Percentiles rank a stretch among this genome's conserved stretches.
These are phyloP conservation scores for Penicillium bialowiezense DNA, from an alignment of 495 filamentous ascomycete species.

Conservation along the genomic window DNA sequence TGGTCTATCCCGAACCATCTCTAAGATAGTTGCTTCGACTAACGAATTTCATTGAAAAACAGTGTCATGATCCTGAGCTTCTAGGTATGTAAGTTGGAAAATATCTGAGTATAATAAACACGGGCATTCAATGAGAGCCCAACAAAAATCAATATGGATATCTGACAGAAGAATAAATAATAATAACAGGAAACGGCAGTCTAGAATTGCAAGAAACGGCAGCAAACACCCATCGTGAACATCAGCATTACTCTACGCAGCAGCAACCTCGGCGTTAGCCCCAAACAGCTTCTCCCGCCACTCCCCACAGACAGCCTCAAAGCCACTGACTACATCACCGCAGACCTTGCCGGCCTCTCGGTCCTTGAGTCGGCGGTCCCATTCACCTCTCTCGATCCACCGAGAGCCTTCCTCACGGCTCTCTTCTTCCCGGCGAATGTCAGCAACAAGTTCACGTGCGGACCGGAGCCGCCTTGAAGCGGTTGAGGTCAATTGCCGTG, in stretches of 20 bases:
- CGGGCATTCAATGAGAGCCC: constrained; percentile 3
- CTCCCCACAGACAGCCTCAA: constrained; percentile 77
- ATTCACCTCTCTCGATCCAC: constrained; percentile 77
- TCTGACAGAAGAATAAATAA: constrained; percentile 20
- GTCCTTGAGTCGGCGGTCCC: constrained; percentile 68
- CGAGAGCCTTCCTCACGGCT: constrained; percentile 72
- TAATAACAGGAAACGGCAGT: constrained; percentile 12
- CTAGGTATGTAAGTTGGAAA: constrained; percentile 1
- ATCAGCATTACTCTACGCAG: constrained; percentile 25
- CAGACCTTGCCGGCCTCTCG: constrained; percentile 78
- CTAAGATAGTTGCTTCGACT: too few relatives aligned
- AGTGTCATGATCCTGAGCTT: constrained; percentile 9
- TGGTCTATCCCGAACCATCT: too few relatives aligned
- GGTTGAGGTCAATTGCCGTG: constrained; percentile 76
- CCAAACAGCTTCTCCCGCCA: constrained; percentile 58
- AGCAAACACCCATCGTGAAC: constrained; percentile 7
- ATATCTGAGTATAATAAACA: constrained; percentile 11
- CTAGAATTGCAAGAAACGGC: constrained; percentile 2
- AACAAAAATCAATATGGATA: constrained; percentile 21
- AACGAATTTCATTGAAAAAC: too few relatives aligned
- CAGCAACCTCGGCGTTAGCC: constrained; percentile 35
- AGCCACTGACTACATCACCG: constrained; percentile 83
- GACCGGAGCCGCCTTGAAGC: constrained; percentile 73
- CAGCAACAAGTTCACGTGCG: constrained; percentile 75
- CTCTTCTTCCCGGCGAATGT: constrained; percentile 80